Evolutionary conservation across 495 filamentous ascomycete species (phyloP).

Genomic region (Cercophora scortea): DNA sequence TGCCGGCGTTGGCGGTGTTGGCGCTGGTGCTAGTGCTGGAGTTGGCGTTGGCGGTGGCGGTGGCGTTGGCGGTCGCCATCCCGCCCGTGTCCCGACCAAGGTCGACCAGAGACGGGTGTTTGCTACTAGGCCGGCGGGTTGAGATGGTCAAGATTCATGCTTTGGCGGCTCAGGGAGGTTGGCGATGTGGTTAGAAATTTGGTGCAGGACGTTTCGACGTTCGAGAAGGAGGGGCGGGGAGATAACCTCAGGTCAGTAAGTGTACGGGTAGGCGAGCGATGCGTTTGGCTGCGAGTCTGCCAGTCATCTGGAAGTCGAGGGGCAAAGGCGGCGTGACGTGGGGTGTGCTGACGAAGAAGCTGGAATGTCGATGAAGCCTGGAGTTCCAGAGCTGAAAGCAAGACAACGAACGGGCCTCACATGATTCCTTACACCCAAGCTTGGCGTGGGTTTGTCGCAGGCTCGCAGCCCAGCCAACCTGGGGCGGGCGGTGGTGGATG

Average conservation of each 20-base stretch:
- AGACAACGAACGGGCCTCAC: background rate
- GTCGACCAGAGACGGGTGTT: background rate
- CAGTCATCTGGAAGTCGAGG: no score
- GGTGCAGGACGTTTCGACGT: no score
- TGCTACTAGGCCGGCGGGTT: background rate
- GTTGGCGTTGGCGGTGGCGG: background rate
- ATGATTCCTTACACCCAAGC: background rate
- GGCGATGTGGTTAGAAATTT: background rate
- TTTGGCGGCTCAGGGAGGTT: background rate
- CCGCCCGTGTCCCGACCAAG: background rate
- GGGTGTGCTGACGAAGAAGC: background rate
- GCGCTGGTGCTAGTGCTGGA: constrained; percentile 9
- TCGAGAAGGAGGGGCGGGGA: no score
- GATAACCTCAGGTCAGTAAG: no score
- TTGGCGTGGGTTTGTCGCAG: background rate
- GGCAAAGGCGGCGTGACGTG: background rate
- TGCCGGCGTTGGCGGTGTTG: constrained; percentile 11
- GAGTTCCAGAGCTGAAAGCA: background rate
- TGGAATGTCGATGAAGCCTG: no score
- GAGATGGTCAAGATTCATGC: background rate
- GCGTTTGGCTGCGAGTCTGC: no score
- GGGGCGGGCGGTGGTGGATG: background rate
- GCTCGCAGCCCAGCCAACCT: background rate
- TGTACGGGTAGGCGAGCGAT: no score
- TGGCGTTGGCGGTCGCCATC: constrained; percentile 19